Evolutionary conservation across 1,284 basidiomycete species (phyloP).

Genomic region (Rhodotorula sp.): DNA sequence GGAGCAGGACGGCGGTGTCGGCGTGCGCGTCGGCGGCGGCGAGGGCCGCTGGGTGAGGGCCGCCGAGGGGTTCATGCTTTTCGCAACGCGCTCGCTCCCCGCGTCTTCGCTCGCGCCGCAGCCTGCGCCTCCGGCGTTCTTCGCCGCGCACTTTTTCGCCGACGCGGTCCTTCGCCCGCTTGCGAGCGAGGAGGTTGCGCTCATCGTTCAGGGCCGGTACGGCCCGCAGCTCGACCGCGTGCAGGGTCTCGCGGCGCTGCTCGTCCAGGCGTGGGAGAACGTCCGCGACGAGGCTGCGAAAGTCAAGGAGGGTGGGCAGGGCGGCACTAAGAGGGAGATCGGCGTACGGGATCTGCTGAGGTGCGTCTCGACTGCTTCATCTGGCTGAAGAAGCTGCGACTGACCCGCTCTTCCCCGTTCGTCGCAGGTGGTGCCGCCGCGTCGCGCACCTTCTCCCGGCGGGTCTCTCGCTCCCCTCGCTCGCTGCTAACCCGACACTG

Average conservation of each 20-base stretch:
- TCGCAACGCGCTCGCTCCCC: constrained; percentile 51
- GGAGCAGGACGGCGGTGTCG: constrained; percentile 60
- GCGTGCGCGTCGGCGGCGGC: constrained; percentile 60
- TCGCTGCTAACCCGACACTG: constrained; percentile 63
- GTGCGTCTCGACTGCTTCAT: constrained; percentile 3
- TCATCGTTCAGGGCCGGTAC: constrained; percentile 70
- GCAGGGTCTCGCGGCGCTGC: constrained; percentile 53
- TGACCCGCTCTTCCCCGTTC: not conserved
- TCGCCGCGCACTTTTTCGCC: constrained; percentile 76
- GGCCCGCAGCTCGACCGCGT: constrained; percentile 57
- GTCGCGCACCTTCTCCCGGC: constrained; percentile 65
- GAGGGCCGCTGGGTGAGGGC: constrained; percentile 51
- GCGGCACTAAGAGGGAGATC: constrained; percentile 56
- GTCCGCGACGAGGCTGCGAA: constrained; percentile 49
- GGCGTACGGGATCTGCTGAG: constrained; percentile 80
- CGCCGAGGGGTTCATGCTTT: constrained; percentile 52
- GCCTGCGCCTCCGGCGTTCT: constrained; percentile 61
- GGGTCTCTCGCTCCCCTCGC: constrained; percentile 32
- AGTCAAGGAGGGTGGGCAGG: constrained; percentile 48
- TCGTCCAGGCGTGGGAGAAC: constrained; percentile 67
- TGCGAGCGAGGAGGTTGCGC: constrained; percentile 64
- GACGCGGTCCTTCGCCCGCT: constrained; percentile 70
- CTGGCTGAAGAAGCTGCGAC: not conserved
- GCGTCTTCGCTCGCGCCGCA: constrained; percentile 5
- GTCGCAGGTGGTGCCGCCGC: constrained; percentile 72